Evolutionary conservation across 1,284 basidiomycete species (phyloP).

Genomic region (Cronartium quercuum): DNA sequence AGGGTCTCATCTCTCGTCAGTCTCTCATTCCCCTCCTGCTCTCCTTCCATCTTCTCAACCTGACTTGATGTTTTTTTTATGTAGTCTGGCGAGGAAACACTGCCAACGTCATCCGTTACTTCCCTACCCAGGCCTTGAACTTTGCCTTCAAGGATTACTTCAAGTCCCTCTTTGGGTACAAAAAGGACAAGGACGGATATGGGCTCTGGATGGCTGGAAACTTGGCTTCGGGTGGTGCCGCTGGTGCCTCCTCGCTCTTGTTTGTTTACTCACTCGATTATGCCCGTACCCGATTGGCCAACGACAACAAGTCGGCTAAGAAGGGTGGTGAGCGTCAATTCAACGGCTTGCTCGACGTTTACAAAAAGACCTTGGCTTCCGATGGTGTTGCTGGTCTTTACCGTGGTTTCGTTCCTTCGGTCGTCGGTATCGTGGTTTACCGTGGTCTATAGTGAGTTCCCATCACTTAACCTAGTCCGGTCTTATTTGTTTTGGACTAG

Average conservation of each 20-base stretch:
- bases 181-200: constrained; percentile 48
- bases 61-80: not conserved
- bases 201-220: constrained; percentile 54
- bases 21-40: not conserved
- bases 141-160: constrained; percentile 88
- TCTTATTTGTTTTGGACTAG: not conserved
- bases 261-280: constrained; percentile 98
- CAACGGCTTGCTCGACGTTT: constrained; percentile 90
- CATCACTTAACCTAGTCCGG: constrained; percentile 46
- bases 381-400: constrained; percentile 59
- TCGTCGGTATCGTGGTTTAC: constrained; percentile 92
- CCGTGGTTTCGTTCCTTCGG: constrained; percentile 90
- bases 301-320: constrained; percentile 89
- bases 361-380: constrained; percentile 77
- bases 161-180: constrained; percentile 84
- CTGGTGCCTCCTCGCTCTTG: constrained; percentile 88
- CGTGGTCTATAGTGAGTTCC: constrained; percentile 71
- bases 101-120: constrained; percentile 96
- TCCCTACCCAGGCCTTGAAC: constrained; percentile 92
- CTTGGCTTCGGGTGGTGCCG: constrained; percentile 92
- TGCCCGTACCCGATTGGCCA: constrained; percentile 94
- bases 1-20: constrained; percentile 67
- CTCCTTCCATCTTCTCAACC: not conserved
- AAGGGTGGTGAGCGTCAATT: constrained; percentile 75
- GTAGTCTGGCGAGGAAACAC: constrained; percentile 88